Evolutionary conservation across 192 early-diverging fungal species (phyloP), one percentile per base, ranked within the genome.

Genomic region (Rhizophagus prolifer): DNA sequence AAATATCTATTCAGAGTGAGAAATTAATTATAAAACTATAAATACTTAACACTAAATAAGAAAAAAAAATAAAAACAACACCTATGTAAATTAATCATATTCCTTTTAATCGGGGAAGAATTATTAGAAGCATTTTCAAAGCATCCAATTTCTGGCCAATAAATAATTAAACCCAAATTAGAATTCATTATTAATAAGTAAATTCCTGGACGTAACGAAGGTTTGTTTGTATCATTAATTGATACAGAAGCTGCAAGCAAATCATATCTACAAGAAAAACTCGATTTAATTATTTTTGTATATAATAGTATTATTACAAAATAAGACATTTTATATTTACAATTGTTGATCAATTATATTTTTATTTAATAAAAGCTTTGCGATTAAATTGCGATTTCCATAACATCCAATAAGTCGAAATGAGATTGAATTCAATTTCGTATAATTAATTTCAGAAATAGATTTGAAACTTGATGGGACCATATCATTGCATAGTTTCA

Each of bases 11-110:
- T 44, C 0, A 6, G 47, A 44, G 16, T 21, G 19, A 36, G 7
- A 6, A 36, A 36, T 16, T 62, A 46, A 26, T 16, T 60, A 23
- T 41, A 28, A 28, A 21, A 13, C 12, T 21, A 14, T 36, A 25
- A 8, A 28, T 21, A 10, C 12, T 7, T 2, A 38, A 7, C 21
- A 0, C 34, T n/a, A n/a, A n/a, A n/a, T n/a, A 2, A 78, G 14
- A 19, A 72, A 30, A 67, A 34, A 7, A 50, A 28, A 2, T 19
- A 28, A 36, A 26, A 34, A 31, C 34, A 7, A 14, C 68, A 75
- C 78, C 78, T 58, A 34, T 79, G 78, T 12, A 79, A 16, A 58
- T 79, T 79, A 38, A 58, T 68, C 72, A 79, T 65, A 68, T 79
- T 79, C 50, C 67, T 75, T 44, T 79, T 74, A 9, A 16, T 30